A percentile compares a stretch with the other conserved stretches of the same genome.
Evolutionary conservation across 83 land plant genomes (phyloP).

Genomic region (Thuja plicata): DNA sequence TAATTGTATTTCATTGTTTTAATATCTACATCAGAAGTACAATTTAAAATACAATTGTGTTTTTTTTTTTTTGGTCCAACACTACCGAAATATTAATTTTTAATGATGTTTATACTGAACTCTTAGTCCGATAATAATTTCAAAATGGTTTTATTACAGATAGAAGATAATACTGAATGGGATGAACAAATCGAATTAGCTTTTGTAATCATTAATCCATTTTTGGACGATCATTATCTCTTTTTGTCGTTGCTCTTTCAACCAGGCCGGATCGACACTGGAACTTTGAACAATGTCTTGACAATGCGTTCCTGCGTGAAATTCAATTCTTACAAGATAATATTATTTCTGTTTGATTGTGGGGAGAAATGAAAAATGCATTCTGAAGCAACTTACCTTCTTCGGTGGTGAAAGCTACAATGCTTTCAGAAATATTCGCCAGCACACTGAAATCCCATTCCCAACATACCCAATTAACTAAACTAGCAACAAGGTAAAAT

Average conservation of each 20-base stretch:
- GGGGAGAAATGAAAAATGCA: background rate
- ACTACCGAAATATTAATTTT: no score
- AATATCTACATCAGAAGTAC: no score
- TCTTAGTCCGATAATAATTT: no score
- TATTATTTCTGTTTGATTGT: background rate
- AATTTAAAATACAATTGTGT: no score
- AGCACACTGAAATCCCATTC: background rate
- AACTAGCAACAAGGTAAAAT: background rate
- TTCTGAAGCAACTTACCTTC: background rate
- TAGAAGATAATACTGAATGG: no score
- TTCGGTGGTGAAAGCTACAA: background rate
- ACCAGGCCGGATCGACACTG: background rate
- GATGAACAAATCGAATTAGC: background rate
- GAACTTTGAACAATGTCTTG: background rate
- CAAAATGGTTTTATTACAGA: no score
- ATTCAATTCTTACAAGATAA: background rate
- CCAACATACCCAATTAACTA: background rate
- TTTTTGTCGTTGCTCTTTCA: background rate
- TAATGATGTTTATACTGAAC: no score
- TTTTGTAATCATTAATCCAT: constrained; percentile 13
- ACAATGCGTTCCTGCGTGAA: background rate
- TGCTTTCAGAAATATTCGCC: background rate
- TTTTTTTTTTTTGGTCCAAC: no score
- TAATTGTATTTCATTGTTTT: no score
- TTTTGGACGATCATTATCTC: background rate